phyloP scores from a whole-genome alignment of 305 asterid species.

The Fraxinus platypoda region DNA sequence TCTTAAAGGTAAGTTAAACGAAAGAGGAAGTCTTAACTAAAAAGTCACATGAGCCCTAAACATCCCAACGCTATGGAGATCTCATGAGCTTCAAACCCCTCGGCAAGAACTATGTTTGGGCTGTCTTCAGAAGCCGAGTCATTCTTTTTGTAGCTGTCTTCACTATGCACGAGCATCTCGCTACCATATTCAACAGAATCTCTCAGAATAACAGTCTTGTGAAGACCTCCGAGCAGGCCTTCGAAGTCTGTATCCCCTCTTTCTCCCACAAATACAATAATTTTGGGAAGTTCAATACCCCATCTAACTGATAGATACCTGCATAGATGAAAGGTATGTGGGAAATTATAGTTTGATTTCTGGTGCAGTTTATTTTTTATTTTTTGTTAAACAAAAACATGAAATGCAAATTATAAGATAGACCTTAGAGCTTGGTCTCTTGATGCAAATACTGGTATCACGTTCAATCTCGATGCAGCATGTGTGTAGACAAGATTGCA shows the following conservation, averaged over 20 bases:
- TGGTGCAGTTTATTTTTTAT: not conserved
- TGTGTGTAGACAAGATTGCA: constrained; percentile 54
- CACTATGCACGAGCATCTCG: constrained; percentile 40
- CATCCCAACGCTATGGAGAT: constrained; percentile 52
- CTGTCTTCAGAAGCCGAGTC: constrained; percentile 33
- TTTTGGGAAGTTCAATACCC: constrained; percentile 51
- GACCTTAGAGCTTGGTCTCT: constrained; percentile 65
- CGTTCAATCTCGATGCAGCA: constrained; percentile 51
- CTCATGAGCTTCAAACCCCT: constrained; percentile 49
- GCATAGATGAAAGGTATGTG: constrained; percentile 18
- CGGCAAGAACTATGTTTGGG: constrained; percentile 36
- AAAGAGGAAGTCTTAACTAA: not conserved
- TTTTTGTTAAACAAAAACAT: constrained; percentile 1
- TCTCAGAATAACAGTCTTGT: constrained; percentile 58
- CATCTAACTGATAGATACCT: constrained; percentile 63
- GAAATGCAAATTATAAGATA: constrained; percentile 4
- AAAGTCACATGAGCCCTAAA: constrained; percentile 30
- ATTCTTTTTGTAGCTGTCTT: constrained; percentile 40
- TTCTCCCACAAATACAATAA: constrained; percentile 60
- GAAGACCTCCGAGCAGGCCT: constrained; percentile 58
- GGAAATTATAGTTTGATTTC: not conserved
- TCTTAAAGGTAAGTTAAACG: not conserved
- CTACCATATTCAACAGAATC: constrained; percentile 44
- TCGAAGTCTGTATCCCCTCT: constrained; percentile 66
- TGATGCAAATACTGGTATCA: constrained; percentile 57